Evolutionary conservation across 305 asterid species (phyloP).

Genomic region (Fraxinus velutina): DNA sequence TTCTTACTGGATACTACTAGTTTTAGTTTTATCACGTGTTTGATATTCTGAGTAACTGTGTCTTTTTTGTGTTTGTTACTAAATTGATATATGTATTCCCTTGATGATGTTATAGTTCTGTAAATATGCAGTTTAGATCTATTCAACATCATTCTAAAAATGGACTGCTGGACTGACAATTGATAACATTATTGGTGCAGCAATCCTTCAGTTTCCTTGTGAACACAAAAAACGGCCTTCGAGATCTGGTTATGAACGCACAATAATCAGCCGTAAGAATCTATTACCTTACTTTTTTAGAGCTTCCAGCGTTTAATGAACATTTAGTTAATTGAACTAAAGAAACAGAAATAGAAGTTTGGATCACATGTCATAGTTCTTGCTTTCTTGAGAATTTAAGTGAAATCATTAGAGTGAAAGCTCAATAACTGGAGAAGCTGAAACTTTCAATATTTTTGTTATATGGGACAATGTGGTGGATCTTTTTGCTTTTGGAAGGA

Average conservation of each 20-base stretch:
- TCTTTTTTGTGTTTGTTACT: slow-evolving; percentile 12
- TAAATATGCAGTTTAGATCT: slow-evolving; percentile 13
- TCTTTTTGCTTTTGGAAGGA: slow-evolving; percentile 4
- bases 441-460: neutral
- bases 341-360: neutral
- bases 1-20: slow-evolving; percentile 12
- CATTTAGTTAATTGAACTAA: slow-evolving; percentile 18
- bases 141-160: slow-evolving; percentile 7
- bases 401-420: neutral
- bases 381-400: neutral
- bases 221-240: slow-evolving; percentile 77
- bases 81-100: slow-evolving; percentile 7
- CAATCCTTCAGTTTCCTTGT: slow-evolving; percentile 90
- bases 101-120: slow-evolving; percentile 12
- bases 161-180: slow-evolving; percentile 28
- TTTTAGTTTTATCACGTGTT: neutral
- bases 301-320: slow-evolving; percentile 13
- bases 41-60: neutral
- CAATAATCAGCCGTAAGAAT: slow-evolving; percentile 78
- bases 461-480: neutral
- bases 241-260: slow-evolving; percentile 77
- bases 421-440: neutral
- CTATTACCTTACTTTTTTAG: neutral
- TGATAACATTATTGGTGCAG: slow-evolving; percentile 58
- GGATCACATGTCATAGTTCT: neutral